Evolutionary conservation across 2,329 filamentous ascomycete genomes (phyloP), one percentile per base, ranked within the genome.

Genomic region (Torrubiellomyces zombiae): DNA sequence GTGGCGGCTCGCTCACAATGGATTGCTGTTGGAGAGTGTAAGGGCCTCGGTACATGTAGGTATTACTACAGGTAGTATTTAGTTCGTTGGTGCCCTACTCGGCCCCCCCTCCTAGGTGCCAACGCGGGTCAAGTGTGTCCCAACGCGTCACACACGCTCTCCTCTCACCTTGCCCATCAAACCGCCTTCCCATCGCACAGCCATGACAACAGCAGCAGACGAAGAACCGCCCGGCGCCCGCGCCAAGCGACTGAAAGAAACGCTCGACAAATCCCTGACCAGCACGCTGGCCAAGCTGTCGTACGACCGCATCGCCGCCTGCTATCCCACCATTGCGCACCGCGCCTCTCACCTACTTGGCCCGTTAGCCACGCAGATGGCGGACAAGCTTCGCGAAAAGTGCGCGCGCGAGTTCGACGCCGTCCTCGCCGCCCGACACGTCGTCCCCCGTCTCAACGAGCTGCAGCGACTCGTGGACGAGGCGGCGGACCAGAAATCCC

Each of bases 261-360:
- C 71, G 17, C 71, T 69, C 41, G 51, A 54, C 27, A 48, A 54
- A 29, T 58, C 59, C 15, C 56, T 74, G 14, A 35, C 46, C 22
- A 59, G 58, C 36, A 72, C 69, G 3, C 55, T 75, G 16, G 51
- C 45, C 35, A 61, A 64, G 39, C 53, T 74, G 27, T 57, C 50
- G 33, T 67, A 59, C 50, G 55, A 61, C 24, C 67, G 67, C 42
- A 63, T 75, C 36, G 60, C 60, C 3, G 53, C 60, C 2, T 75
- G 70, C 47, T 75, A 70, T 43, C 69, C 70, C 21, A 68, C 62
- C 12, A 53, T 73, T n/a, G 58, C 64, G 11, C 41, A 47, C 19
- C 49, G 55, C 32, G 58, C 65, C 12, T 62, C 63, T 14, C 50
- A 45, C 6, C 55, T 62, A 18, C 51, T 75, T 37, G 52, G 51